Percentiles rank a stretch among this genome's conserved stretches.
Conservation (phyloP, 1,284 basidiomycete species). For the Lentinula novae-zelandiae region DNA sequence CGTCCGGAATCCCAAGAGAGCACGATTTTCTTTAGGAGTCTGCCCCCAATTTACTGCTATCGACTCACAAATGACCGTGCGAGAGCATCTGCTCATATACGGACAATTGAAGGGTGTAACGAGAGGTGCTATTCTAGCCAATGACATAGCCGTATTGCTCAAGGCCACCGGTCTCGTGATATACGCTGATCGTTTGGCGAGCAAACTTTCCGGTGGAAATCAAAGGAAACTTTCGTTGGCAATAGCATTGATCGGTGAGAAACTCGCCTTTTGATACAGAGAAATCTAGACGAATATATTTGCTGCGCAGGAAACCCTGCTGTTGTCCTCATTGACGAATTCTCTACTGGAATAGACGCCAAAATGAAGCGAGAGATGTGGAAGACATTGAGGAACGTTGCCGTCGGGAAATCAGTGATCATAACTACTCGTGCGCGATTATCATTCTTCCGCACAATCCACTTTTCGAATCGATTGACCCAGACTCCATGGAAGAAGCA, state of each 20-base stretch:
- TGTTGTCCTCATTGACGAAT: conserved; percentile 80
- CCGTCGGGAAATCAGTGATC: conserved; percentile 62
- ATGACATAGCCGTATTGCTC: conserved; percentile 59
- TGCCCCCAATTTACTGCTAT: conserved; percentile 85
- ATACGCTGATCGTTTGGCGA: conserved; percentile 70
- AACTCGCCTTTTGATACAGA: not conserved
- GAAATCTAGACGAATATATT: not conserved
- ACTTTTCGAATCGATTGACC: not conserved
- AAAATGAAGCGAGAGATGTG: conserved; percentile 84
- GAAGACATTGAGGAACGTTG: conserved; percentile 63
- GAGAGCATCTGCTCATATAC: conserved; percentile 69
- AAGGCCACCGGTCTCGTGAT: conserved; percentile 52
- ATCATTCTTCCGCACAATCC: no score
- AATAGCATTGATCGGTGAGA: conserved; percentile 71
- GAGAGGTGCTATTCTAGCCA: conserved; percentile 41
- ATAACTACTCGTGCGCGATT: conserved; percentile 61
- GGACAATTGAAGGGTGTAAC: conserved; percentile 66
- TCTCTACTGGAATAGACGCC: conserved; percentile 79
- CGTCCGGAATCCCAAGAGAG: conserved; percentile 52
- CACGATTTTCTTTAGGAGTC: conserved; percentile 68
- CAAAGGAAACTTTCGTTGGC: conserved; percentile 77
- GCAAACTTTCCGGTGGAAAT: conserved; percentile 75
- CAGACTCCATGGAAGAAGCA: conserved; percentile 84
- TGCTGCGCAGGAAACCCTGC: conserved; percentile 58
- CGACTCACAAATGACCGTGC: conserved; percentile 71